A percentile compares a stretch with the other conserved stretches of the same genome.
Conservation (phyloP, 2,329 filamentous ascomycete genomes). For the Fusarium tricinctum region DNA sequence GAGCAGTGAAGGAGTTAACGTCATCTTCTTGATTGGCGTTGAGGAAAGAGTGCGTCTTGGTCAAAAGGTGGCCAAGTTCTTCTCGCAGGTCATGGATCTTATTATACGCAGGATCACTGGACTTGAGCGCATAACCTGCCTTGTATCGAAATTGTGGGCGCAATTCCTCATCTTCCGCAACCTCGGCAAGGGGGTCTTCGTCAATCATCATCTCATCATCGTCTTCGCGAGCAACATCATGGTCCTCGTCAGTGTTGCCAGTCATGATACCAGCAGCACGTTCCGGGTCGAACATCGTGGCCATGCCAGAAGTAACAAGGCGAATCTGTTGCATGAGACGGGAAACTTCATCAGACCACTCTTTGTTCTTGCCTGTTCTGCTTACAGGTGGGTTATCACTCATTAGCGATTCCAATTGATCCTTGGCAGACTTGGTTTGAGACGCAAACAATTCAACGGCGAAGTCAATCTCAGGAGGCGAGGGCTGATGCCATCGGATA, state of each 20-base stretch:
- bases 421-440: constrained; percentile 82
- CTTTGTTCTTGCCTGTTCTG: constrained; percentile 94
- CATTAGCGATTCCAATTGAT: constrained; percentile 83
- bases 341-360: constrained; percentile 98
- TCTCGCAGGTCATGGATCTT: constrained; percentile 86
- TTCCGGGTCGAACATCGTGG: constrained; percentile 87
- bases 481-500: constrained; percentile 92
- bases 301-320: constrained; percentile 90
- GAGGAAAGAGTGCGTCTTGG: constrained; percentile 87
- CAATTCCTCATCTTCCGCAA: constrained; percentile 83
- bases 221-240: constrained; percentile 65
- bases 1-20: constrained; percentile 91
- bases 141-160: constrained; percentile 90
- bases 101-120: constrained; percentile 71
- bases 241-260: constrained; percentile 62
- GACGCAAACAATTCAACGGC: constrained; percentile 90
- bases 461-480: constrained; percentile 84
- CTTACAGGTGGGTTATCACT: constrained; percentile 85
- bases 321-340: constrained; percentile 89
- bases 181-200: constrained; percentile 71
- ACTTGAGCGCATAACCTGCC: constrained; percentile 83
- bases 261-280: constrained; percentile 71
- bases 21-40: constrained; percentile 91
- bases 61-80: constrained; percentile 82
- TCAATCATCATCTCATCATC: constrained; percentile 63